These are phyloP conservation scores for Pezizomycotina sp. DNA, from an alignment of 2,329 filamentous ascomycete genomes.

Conservation along the genomic window DNA sequence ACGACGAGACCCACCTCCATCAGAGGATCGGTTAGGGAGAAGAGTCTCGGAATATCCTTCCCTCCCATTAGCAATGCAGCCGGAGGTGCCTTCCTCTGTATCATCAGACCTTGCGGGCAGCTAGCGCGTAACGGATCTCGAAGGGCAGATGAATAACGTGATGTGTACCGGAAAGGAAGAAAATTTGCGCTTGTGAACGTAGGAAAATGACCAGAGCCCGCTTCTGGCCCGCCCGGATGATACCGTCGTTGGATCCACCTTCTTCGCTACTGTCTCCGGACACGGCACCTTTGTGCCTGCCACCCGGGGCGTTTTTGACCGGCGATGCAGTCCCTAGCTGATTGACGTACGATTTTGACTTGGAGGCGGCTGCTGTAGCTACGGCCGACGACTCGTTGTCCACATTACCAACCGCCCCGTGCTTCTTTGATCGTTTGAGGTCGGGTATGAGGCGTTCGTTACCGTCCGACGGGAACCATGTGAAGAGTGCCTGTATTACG, in stretches of 20 bases:
- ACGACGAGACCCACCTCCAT: constrained; percentile 74
- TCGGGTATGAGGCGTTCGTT: constrained; percentile 18
- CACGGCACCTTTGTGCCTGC: constrained; percentile 15
- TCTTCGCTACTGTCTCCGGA: constrained; percentile 23
- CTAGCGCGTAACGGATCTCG: constrained; percentile 73
- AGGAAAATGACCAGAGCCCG: constrained; percentile 76
- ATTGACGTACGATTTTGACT: constrained; percentile 30
- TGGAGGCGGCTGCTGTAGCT: constrained; percentile 24
- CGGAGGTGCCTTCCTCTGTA: constrained; percentile 52
- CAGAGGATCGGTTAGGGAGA: constrained; percentile 71
- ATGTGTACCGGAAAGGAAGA: constrained; percentile 72
- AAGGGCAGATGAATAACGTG: constrained; percentile 90
- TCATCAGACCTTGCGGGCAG: constrained; percentile 68
- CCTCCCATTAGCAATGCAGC: constrained; percentile 27
- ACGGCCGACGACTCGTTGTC: constrained; percentile 22
- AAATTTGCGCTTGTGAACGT: constrained; percentile 82
- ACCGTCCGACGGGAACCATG: constrained; percentile 47
- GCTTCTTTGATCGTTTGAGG: constrained; percentile 21
- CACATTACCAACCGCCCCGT: constrained; percentile 20
- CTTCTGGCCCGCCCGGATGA: constrained; percentile 25
- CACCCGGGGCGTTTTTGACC: constrained; percentile 12
- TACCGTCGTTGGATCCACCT: constrained; percentile 25
- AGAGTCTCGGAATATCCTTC: constrained; percentile 54
- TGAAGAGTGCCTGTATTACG: constrained; percentile 71
- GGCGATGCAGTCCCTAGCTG: constrained; percentile 25